These are phyloP conservation scores for Pyrrhoderma noxium DNA, from an alignment of 1,284 basidiomycete genomes.

Conservation along the genomic window DNA sequence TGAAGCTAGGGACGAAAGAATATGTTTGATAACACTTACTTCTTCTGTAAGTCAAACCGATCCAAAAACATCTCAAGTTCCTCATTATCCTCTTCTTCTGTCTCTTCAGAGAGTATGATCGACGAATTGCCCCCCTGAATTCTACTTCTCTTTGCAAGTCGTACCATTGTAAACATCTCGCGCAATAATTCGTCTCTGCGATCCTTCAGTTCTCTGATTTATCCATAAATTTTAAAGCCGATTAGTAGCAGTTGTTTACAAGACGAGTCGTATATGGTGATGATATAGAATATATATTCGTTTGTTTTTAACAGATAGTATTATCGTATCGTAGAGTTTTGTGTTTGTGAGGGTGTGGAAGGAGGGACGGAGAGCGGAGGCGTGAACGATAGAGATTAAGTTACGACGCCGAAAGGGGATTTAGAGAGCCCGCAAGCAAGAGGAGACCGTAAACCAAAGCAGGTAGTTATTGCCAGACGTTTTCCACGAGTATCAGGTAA, in stretches of 20 bases:
- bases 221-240: not conserved
- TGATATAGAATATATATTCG: no score
- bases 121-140: slow-evolving; percentile 34
- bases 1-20: no score
- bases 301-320: no score
- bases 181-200: slow-evolving; percentile 59
- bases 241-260: no score
- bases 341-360: no score
- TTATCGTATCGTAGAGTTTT: no score
- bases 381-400: no score
- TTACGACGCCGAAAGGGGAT: no score
- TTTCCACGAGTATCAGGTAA: no score
- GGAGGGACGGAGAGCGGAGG: no score
- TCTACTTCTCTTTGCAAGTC: slow-evolving; percentile 28
- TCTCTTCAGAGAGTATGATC: slow-evolving; percentile 29
- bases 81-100: slow-evolving; percentile 28
- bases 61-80: slow-evolving; percentile 16
- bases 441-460: not conserved
- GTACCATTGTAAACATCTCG: slow-evolving; percentile 60
- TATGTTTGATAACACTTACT: slow-evolving; percentile 2
- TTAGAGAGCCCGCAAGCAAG: not conserved
- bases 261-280: no score
- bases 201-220: slow-evolving; percentile 47
- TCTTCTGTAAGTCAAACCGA: slow-evolving; percentile 15
- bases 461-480: not conserved